These are phyloP conservation scores for Nakazawaea populi DNA, from an alignment of 805 yeast genomes.

Conservation along the genomic window DNA sequence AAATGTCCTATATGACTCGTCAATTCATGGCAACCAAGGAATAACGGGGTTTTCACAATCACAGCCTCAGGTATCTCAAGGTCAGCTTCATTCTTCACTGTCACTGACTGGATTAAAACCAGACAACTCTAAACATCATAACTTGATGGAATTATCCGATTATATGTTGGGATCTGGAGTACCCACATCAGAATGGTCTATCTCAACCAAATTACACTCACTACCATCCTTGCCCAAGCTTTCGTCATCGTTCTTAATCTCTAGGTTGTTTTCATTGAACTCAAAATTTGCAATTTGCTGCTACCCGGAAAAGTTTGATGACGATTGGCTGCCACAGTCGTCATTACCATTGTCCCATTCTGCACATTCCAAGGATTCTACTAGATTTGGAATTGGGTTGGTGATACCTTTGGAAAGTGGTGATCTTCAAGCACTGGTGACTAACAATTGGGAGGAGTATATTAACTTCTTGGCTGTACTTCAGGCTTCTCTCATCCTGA, in stretches of 20 bases:
- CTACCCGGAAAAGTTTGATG: constrained; percentile 10
- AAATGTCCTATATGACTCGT: constrained; percentile 44
- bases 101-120: neutral
- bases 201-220: constrained; percentile 41
- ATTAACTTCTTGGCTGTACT: constrained; percentile 31
- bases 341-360: constrained; percentile 27
- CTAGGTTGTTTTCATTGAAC: constrained; percentile 35
- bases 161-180: constrained; percentile 56
- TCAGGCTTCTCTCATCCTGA: constrained; percentile 18
- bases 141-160: constrained; percentile 38
- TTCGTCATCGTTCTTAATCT: constrained; percentile 35
- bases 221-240: constrained; percentile 35
- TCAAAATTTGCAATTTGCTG: constrained; percentile 19
- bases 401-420: constrained; percentile 38
- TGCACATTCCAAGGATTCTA: constrained; percentile 12
- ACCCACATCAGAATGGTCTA: constrained; percentile 38
- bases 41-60: neutral
- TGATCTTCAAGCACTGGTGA: constrained; percentile 33
- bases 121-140: constrained; percentile 32
- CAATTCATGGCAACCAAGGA: constrained; percentile 10
- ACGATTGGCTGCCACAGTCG: constrained; percentile 38
- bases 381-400: constrained; percentile 42
- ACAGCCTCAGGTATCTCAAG: constrained; percentile 12
- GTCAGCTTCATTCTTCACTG: neutral
- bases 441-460: constrained; percentile 45